These are phyloP conservation scores for Escallonia rubra DNA, from an alignment of 129 eudicot genomes.

Conservation along the genomic window DNA sequence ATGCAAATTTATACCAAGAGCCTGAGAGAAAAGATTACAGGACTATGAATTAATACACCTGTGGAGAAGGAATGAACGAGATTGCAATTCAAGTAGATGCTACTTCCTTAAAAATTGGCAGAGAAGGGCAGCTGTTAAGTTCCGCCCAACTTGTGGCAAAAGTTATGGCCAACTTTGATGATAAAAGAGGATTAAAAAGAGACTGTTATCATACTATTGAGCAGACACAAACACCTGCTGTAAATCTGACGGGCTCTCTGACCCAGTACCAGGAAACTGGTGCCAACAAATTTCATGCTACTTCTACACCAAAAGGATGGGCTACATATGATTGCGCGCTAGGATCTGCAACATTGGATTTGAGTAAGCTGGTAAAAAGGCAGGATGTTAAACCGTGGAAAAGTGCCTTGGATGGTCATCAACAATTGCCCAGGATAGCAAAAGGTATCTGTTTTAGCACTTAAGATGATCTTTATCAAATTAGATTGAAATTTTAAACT, in stretches of 20 bases:
- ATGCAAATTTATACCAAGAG: not conserved
- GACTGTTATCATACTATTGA: slow-evolving; percentile 22
- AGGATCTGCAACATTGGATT: slow-evolving; percentile 17
- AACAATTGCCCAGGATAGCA: slow-evolving; percentile 24
- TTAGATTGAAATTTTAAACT: no score
- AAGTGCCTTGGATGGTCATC: slow-evolving; percentile 13
- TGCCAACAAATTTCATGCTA: slow-evolving; percentile 10
- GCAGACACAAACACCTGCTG: slow-evolving; percentile 15
- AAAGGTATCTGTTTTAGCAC: slow-evolving; percentile 27
- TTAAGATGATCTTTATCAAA: no score
- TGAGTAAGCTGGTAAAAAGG: slow-evolving; percentile 19
- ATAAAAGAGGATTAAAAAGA: slow-evolving; percentile 50
- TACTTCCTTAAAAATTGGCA: slow-evolving; percentile 18
- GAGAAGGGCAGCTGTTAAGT: slow-evolving; percentile 15
- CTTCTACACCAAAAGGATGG: slow-evolving; percentile 2
- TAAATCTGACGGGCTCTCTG: slow-evolving; percentile 23
- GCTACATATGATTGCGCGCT: slow-evolving; percentile 6
- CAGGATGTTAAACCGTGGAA: slow-evolving; percentile 18
- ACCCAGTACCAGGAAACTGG: slow-evolving; percentile 24
- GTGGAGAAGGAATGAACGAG: slow-evolving; percentile 19
- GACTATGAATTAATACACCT: not conserved
- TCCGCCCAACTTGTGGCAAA: slow-evolving; percentile 4
- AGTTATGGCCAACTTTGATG: slow-evolving; percentile 19
- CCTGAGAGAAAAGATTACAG: no score
- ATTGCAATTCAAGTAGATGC: not conserved